phyloP scores from a whole-genome alignment of 2,329 filamentous ascomycete genomes.

The Ascochyta clinopodiicola region DNA sequence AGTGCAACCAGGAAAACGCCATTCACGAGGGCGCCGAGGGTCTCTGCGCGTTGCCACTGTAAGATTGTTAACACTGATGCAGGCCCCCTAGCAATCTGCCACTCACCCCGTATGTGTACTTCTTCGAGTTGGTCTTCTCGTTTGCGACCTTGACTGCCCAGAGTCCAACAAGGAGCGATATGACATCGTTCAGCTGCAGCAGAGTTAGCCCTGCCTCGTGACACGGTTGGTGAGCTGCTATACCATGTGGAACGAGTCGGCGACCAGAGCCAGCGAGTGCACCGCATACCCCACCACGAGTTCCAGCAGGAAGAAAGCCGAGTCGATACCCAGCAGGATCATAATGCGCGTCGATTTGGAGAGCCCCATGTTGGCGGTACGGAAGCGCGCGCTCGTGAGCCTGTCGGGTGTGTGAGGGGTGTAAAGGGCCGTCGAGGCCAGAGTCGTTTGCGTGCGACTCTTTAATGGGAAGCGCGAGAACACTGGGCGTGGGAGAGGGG shows the following conservation, averaged over 20 bases:
- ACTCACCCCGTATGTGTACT: conserved; percentile 91
- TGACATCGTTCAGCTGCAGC: conserved; percentile 87
- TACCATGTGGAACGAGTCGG: conserved; percentile 98
- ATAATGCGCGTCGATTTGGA: conserved; percentile 92
- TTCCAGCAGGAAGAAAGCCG: conserved; percentile 88
- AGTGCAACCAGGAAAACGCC: conserved; percentile 96
- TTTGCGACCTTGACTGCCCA: conserved; percentile 94
- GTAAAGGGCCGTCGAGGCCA: conserved; percentile 6
- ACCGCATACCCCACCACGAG: conserved; percentile 82
- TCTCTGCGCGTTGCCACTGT: conserved; percentile 96
- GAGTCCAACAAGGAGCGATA: conserved; percentile 87
- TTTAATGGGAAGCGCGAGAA: neutral
- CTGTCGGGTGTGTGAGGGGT: neutral
- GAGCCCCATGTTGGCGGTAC: conserved; percentile 70
- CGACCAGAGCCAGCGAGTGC: conserved; percentile 89
- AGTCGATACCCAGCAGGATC: conserved; percentile 90
- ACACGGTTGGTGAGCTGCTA: conserved; percentile 30
- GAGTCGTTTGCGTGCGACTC: neutral
- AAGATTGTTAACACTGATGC: conserved; percentile 21
- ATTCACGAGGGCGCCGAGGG: conserved; percentile 93
- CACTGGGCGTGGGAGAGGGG: neutral
- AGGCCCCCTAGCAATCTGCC: neutral
- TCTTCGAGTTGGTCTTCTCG: conserved; percentile 79
- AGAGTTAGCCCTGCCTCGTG: conserved; percentile 15
- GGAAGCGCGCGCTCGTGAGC: conserved; percentile 16